Evolutionary conservation across 176 grass and related monocot genomes (phyloP).

Genomic region (Aechmea fasciata): DNA sequence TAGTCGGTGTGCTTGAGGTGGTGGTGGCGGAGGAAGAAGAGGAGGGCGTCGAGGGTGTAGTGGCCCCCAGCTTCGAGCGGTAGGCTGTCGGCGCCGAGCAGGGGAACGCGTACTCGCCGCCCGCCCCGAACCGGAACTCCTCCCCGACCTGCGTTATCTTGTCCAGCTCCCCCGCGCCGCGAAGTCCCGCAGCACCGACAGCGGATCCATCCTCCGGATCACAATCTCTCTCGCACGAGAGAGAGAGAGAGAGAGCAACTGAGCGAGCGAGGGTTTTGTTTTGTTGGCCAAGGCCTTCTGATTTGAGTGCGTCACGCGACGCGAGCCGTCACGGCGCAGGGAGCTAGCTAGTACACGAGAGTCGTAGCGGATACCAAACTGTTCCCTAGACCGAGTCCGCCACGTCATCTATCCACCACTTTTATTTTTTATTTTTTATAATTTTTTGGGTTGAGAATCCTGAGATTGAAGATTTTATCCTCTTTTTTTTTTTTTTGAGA

Average conservation of each 20-base stretch:
- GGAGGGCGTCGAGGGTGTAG: conserved; percentile 65
- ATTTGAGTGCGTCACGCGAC: too few species aligned
- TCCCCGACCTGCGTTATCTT: conserved; percentile 51
- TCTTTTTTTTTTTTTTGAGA: too few species aligned
- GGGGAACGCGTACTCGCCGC: conserved; percentile 67
- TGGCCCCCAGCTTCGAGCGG: conserved; percentile 65
- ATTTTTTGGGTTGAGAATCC: too few species aligned
- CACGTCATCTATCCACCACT: too few species aligned
- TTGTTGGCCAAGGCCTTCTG: too few species aligned
- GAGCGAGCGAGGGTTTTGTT: background rate
- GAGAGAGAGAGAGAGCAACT: background rate
- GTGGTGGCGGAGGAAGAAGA: conserved; percentile 85
- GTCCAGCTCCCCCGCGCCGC: conserved; percentile 58
- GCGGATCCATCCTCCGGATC: conserved; percentile 61
- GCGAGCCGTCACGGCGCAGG: too few species aligned
- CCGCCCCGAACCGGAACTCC: conserved; percentile 51
- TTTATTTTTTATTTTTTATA: too few species aligned
- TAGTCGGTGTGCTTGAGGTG: conserved; percentile 88
- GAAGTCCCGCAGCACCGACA: conserved; percentile 79
- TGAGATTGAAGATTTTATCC: too few species aligned
- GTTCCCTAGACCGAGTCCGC: too few species aligned
- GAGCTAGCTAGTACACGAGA: too few species aligned
- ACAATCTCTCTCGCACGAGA: conserved; percentile 1
- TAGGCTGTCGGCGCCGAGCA: conserved; percentile 53
- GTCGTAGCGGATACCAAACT: too few species aligned